phyloP scores from a whole-genome alignment of 1,139 yeast genomes.

The Blastobotrys ciferrii region DNA sequence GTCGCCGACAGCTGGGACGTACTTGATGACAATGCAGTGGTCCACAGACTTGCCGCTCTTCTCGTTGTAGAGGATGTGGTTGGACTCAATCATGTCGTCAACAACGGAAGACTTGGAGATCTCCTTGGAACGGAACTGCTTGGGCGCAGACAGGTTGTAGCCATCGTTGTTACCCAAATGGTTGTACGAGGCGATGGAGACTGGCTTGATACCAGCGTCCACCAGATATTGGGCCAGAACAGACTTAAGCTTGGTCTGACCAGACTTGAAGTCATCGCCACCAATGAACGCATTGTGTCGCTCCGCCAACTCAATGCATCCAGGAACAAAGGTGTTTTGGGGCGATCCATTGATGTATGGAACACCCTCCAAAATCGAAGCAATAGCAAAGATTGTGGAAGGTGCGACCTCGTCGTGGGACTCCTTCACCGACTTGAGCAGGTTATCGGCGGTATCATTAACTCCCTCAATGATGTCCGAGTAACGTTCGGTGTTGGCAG shows the following conservation, averaged over 20 bases:
- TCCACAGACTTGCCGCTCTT: constrained; percentile 77
- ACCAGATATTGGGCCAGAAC: constrained; percentile 94
- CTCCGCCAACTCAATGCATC: constrained; percentile 88
- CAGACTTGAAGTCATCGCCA: constrained; percentile 96
- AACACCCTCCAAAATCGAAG: constrained; percentile 79
- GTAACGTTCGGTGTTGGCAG: constrained; percentile 95
- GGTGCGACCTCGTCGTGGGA: constrained; percentile 88
- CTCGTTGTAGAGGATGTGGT: constrained; percentile 79
- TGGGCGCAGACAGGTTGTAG: constrained; percentile 83
- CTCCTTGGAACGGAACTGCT: constrained; percentile 91
- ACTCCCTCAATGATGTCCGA: constrained; percentile 75
- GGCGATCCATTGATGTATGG: constrained; percentile 97
- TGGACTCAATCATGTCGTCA: constrained; percentile 91
- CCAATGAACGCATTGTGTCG: constrained; percentile 75
- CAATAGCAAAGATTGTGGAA: constrained; percentile 88
- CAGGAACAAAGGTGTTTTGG: constrained; percentile 96
- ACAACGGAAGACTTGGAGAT: constrained; percentile 90
- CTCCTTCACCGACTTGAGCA: constrained; percentile 67
- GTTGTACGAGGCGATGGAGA: constrained; percentile 91
- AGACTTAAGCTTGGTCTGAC: constrained; percentile 93
- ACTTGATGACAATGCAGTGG: constrained; percentile 94
- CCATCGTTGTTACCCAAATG: constrained; percentile 98
- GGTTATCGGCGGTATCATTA: constrained; percentile 83
- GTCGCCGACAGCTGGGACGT: constrained; percentile 92
- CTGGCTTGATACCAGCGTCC: constrained; percentile 95